Percentiles rank a stretch among this genome's conserved stretches.
Evolutionary conservation across 2,329 filamentous ascomycete species (phyloP).

Genomic region (Berkeleyomyces rouxiae): DNA sequence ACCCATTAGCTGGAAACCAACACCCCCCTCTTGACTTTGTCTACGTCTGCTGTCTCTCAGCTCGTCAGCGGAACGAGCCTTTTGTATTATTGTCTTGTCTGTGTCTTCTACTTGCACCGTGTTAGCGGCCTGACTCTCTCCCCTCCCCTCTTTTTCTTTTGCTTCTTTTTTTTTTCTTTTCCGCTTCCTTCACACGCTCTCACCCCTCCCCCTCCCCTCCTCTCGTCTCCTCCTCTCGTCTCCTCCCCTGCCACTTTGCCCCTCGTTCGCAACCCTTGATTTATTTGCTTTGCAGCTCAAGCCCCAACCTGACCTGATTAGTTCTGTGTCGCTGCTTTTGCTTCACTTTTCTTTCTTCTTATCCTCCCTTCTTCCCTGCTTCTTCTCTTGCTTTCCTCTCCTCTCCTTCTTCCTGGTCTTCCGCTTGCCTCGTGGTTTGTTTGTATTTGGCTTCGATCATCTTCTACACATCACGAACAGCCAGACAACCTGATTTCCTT

Average conservation of each 20-base stretch:
- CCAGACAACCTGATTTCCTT: neutral
- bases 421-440: neutral
- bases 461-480: neutral
- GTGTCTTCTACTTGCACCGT: neutral
- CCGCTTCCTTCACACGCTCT: constrained; percentile 5
- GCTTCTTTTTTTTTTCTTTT: constrained; percentile 11
- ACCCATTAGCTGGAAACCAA: neutral
- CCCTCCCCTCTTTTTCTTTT: constrained; percentile 12
- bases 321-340: neutral
- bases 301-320: neutral
- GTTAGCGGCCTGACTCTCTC: constrained; percentile 1
- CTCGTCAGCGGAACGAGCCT: neutral
- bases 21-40: neutral
- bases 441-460: neutral
- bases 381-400: neutral
- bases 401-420: neutral
- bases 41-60: neutral
- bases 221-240: constrained; percentile 1
- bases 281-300: constrained; percentile 1
- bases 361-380: neutral
- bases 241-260: constrained; percentile 3
- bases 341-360: neutral
- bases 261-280: constrained; percentile 3
- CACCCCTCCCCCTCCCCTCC: constrained; percentile 2
- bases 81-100: neutral